A percentile compares a stretch with the other conserved stretches of the same genome.
These are phyloP conservation scores for Canavalia gladiata DNA, from an alignment of 306 rosid species.

Conservation along the genomic window DNA sequence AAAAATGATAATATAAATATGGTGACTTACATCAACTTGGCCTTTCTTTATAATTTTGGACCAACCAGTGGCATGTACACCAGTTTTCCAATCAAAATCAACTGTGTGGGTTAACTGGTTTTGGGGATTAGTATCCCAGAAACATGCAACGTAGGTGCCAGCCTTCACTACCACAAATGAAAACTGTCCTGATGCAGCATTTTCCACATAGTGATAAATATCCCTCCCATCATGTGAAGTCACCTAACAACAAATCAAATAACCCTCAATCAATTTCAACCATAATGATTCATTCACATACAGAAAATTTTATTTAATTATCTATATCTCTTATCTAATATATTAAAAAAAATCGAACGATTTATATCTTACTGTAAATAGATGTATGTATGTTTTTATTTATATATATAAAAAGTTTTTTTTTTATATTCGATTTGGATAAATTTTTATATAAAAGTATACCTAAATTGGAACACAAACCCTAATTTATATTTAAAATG, in stretches of 20 bases:
- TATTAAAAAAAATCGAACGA: too few species aligned
- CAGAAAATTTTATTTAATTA: too few species aligned
- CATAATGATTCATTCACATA: too few species aligned
- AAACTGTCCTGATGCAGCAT: slow-evolving; percentile 63
- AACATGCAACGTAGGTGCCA: slow-evolving; percentile 72
- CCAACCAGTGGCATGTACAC: slow-evolving; percentile 71
- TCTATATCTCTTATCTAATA: too few species aligned
- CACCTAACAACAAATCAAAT: slow-evolving; percentile 57
- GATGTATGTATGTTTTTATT: too few species aligned
- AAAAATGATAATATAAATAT: too few species aligned
- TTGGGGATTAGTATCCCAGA: slow-evolving; percentile 48
- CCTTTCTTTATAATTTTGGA: slow-evolving; percentile 72
- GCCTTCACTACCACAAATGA: slow-evolving; percentile 59
- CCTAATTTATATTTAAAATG: too few species aligned
- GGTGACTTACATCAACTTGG: slow-evolving; percentile 66
- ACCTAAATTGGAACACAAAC: too few species aligned
- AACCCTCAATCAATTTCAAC: background rate
- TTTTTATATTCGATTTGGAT: too few species aligned
- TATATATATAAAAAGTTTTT: too few species aligned
- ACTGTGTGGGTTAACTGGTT: slow-evolving; percentile 50
- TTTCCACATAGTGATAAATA: slow-evolving; percentile 55
- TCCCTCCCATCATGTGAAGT: slow-evolving; percentile 52
- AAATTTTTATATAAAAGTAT: too few species aligned
- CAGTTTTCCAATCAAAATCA: slow-evolving; percentile 81
- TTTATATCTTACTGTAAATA: too few species aligned